A percentile compares a stretch with the other conserved stretches of the same genome.
Conservation (phyloP, 495 filamentous ascomycete species). For the Annulohypoxylon bovei region DNA sequence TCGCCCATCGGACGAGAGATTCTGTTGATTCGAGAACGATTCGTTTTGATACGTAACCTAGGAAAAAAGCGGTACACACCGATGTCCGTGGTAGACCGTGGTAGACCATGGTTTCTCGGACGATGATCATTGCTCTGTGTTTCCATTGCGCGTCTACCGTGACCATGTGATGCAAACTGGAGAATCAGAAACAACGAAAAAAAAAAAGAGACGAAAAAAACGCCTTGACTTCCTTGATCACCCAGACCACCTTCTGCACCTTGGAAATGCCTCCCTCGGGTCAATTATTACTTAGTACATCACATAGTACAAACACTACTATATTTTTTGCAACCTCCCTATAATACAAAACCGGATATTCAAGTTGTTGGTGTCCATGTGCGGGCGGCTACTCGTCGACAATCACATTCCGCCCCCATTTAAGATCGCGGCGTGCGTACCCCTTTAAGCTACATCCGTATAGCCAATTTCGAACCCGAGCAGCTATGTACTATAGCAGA, state of each 20-base stretch:
- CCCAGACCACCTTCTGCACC: background rate
- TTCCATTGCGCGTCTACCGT: conserved; percentile 17
- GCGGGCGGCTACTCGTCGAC: conserved; percentile 35
- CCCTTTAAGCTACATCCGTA: conserved; percentile 40
- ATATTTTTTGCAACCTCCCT: conserved; percentile 30
- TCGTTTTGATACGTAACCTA: conserved; percentile 9
- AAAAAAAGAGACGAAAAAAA: background rate
- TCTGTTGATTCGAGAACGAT: conserved; percentile 26
- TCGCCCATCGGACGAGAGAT: conserved; percentile 33
- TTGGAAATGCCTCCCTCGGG: background rate
- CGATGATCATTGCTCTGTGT: conserved; percentile 25
- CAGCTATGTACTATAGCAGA: too few species aligned
- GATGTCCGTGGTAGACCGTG: background rate
- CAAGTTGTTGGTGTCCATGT: background rate
- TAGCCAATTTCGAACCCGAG: conserved; percentile 26
- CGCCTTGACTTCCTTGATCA: background rate
- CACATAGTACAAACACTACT: conserved; percentile 1
- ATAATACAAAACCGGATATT: conserved; percentile 22
- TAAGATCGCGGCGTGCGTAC: conserved; percentile 26
- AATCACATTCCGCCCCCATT: conserved; percentile 37
- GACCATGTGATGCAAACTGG: conserved; percentile 24
- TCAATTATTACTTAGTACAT: background rate
- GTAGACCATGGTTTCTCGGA: conserved; percentile 8
- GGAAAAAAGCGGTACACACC: conserved; percentile 9
- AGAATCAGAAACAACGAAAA: background rate